Evolutionary conservation across 441 rosid species (phyloP), one percentile per base, ranked within the genome.

Genomic region (Syzygium malaccense): DNA sequence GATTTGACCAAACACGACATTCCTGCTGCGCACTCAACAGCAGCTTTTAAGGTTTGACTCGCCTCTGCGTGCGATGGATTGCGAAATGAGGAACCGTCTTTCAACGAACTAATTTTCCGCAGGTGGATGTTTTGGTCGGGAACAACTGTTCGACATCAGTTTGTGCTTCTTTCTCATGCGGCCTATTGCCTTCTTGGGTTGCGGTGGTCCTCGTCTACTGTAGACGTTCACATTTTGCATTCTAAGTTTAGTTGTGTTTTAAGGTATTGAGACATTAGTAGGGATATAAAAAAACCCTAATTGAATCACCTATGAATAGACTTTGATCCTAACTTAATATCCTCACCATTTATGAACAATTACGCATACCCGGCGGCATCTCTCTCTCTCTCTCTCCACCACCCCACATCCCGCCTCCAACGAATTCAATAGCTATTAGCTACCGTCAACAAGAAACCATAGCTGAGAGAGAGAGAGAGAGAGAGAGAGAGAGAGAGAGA

Each of bases 401-500:
- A n/a, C 68, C 68, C 30, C 0, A 0, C 6, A 0, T 17, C 75
- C 25, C 4, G 0, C 45, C 45, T 66, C 2, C 0, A 0, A 18
- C 3, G 3, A 18, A 32, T 66, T 66, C 6, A 17, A 30, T 64
- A 9, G 25, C 45, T 66, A 32, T 32, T 32, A 0, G 41, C 23
- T 30, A 32, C 11, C 33, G 2, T 17, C 6, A 3, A 15, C 25
- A 17, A 8, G 41, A 17, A 32, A 4, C 6, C 41, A 3, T 57
- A 57, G 62, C 14, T 23, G 3, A 18, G 7, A 32, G 78, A 28
- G 32, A 45, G 66, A 26, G 66, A 2, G 55, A 53, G 54, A 7
- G 4, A 55, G 9, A 62, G 33, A n/a, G 68, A 62, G 58, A 20
- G 26, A 20, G 3, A 18, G 7, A 32, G 78, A 28, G 32, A 45